phyloP scores from a whole-genome alignment of 1,284 basidiomycete genomes.

The Exobasidium cylindrosporum region DNA sequence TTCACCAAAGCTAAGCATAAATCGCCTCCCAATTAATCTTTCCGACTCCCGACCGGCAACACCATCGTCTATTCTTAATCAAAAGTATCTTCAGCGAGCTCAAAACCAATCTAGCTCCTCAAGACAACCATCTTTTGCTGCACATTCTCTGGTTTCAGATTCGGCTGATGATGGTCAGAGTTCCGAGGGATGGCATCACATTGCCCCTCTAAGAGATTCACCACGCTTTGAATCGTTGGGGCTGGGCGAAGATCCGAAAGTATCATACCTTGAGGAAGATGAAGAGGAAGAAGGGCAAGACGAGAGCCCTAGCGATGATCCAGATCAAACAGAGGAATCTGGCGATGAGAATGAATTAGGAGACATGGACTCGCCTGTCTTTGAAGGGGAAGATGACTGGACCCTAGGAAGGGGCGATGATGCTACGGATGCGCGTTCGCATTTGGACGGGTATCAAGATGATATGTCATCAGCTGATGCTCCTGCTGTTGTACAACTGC shows the following conservation, averaged over 20 bases:
- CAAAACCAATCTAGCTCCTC: neutral
- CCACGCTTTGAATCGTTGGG: no score
- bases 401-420: neutral
- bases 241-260: no score
- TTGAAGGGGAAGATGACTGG: constrained; percentile 13
- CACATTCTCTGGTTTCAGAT: no score
- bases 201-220: no score
- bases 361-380: constrained; percentile 1
- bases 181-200: neutral
- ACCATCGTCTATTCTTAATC: constrained; percentile 5
- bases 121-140: neutral
- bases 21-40: neutral
- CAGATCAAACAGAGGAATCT: constrained; percentile 8
- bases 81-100: neutral
- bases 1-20: neutral
- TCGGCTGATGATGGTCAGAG: neutral
- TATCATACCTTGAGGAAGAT: no score
- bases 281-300: constrained; percentile 15
- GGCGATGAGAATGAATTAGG: constrained; percentile 11
- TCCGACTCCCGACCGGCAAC: neutral
- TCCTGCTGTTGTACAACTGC: constrained; percentile 69
- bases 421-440: neutral
- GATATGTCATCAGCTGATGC: neutral
- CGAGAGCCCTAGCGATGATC: constrained; percentile 15
- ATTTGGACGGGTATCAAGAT: neutral